Evolutionary conservation across 371 early-diverging fungal genomes (phyloP).

Genomic region (Mucor ambiguus): DNA sequence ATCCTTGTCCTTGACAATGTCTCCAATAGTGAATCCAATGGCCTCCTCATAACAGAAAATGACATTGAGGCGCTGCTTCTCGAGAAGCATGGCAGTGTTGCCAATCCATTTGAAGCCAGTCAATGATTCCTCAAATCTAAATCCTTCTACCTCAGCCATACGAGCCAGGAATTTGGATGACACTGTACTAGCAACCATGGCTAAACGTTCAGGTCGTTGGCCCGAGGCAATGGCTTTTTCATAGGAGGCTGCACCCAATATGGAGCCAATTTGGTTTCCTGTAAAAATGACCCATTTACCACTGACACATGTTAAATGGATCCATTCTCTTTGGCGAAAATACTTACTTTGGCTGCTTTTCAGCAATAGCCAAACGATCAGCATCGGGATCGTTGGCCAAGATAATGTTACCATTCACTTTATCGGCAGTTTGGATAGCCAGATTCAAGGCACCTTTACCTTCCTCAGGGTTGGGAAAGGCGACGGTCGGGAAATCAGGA

Average conservation of each 20-base stretch:
- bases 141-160: slow-evolving; percentile 79
- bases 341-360: slow-evolving; percentile 59
- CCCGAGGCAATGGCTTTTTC: slow-evolving; percentile 61
- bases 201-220: slow-evolving; percentile 58
- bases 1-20: slow-evolving; percentile 84
- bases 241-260: slow-evolving; percentile 79
- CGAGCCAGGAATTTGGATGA: slow-evolving; percentile 84
- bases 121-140: slow-evolving; percentile 86
- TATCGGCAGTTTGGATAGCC: slow-evolving; percentile 79
- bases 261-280: slow-evolving; percentile 91
- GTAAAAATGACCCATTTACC: slow-evolving; percentile 85
- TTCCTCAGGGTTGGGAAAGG: slow-evolving; percentile 95
- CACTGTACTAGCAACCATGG: slow-evolving; percentile 90
- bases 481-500: slow-evolving; percentile 93
- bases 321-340: neutral
- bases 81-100: slow-evolving; percentile 74
- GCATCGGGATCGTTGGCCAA: slow-evolving; percentile 98
- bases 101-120: slow-evolving; percentile 98
- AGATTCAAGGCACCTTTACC: slow-evolving; percentile 81
- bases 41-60: slow-evolving; percentile 95
- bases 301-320: slow-evolving; percentile 9
- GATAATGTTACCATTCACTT: slow-evolving; percentile 63
- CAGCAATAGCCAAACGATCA: slow-evolving; percentile 93
- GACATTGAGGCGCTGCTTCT: slow-evolving; percentile 60
- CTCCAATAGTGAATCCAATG: slow-evolving; percentile 84